Conservation (phyloP, 2,329 filamentous ascomycete species). For the Colletotrichum eleusines region DNA sequence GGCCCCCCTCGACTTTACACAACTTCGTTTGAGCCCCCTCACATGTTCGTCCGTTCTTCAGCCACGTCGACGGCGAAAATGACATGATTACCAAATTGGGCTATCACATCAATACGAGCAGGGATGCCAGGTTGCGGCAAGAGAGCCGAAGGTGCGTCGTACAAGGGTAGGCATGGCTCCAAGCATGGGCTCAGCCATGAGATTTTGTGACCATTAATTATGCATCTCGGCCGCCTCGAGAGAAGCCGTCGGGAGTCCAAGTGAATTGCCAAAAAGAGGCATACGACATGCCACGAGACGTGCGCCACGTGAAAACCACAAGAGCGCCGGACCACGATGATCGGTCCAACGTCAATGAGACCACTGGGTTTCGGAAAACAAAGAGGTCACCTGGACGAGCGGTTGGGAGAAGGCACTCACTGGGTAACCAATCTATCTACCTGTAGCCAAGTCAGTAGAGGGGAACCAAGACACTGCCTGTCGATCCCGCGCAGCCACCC, state of each 20-base stretch:
- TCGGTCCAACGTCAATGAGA: neutral
- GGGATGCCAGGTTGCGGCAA: constrained; percentile 21
- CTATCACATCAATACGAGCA: neutral
- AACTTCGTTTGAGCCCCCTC: neutral
- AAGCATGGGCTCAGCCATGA: constrained; percentile 19
- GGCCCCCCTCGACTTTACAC: no score
- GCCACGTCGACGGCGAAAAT: constrained; percentile 1
- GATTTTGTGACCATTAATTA: constrained; percentile 19
- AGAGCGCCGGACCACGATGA: constrained; percentile 6
- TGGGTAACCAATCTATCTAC: constrained; percentile 1
- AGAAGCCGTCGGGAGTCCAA: neutral
- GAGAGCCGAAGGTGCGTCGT: neutral
- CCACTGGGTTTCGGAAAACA: constrained; percentile 21
- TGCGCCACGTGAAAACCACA: constrained; percentile 18
- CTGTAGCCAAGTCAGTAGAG: constrained; percentile 11
- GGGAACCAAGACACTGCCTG: constrained; percentile 18
- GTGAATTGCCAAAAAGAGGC: neutral
- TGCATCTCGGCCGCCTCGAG: constrained; percentile 7
- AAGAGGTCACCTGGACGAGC: constrained; percentile 19
- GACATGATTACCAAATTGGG: constrained; percentile 6
- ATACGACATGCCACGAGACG: constrained; percentile 15
- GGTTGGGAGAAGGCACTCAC: neutral
- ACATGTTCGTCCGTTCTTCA: constrained; percentile 25
- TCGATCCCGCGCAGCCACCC: constrained; percentile 23
- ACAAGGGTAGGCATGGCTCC: constrained; percentile 4